phyloP scores from a whole-genome alignment of 2,329 filamentous ascomycete genomes.

The Epichloe hybrida region DNA sequence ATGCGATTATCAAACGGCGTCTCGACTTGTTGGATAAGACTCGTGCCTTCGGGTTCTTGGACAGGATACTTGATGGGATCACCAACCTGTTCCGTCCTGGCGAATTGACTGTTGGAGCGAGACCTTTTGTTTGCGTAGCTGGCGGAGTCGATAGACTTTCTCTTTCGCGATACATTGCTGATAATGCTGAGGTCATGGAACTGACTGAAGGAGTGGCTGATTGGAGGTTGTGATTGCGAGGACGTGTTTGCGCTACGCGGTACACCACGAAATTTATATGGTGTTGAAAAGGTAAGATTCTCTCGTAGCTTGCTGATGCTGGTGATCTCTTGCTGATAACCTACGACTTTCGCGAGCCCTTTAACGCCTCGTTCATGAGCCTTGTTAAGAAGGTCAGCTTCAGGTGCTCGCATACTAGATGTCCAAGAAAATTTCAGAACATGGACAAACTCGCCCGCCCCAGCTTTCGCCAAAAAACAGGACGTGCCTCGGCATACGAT shows the following conservation, averaged over 20 bases:
- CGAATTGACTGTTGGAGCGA: background rate
- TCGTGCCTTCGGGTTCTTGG: constrained; percentile 1
- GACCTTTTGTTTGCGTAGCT: background rate
- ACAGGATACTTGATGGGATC: background rate
- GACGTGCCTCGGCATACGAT: background rate
- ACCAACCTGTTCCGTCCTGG: background rate
- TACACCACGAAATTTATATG: background rate
- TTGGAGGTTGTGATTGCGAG: background rate
- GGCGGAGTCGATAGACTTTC: background rate
- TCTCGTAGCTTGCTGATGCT: background rate
- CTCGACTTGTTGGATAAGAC: background rate
- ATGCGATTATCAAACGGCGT: constrained; percentile 2
- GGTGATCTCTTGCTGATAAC: background rate
- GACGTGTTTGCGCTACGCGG: background rate
- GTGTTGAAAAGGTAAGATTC: background rate
- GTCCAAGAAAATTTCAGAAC: background rate
- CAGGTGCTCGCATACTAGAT: background rate
- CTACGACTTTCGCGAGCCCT: background rate
- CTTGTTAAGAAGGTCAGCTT: background rate
- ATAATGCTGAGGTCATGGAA: background rate
- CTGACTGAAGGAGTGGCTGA: background rate
- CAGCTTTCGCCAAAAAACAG: background rate
- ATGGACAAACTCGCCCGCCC: background rate
- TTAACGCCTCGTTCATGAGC: background rate
- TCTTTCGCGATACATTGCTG: background rate